Conservation (phyloP, 1,139 yeast genomes). For the Nakaseomyces nivariensis region DNA sequence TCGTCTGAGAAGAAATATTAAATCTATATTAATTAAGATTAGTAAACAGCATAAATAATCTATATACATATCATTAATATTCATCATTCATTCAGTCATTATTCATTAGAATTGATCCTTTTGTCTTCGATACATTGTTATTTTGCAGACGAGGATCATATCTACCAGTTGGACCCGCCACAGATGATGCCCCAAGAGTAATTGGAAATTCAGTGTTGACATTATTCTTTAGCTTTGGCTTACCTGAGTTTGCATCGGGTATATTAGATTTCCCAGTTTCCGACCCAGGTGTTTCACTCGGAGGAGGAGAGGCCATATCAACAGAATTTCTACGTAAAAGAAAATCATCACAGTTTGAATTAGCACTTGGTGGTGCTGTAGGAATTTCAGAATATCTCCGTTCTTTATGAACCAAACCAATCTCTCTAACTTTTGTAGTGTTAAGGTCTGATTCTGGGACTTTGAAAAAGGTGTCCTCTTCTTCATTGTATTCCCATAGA, state of each 20-base stretch:
- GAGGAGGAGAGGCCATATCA: conserved; percentile 9
- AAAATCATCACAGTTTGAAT: conserved; percentile 10
- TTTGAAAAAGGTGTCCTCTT: conserved; percentile 64
- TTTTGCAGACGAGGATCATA: background rate
- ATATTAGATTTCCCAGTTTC: background rate
- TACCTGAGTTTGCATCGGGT: background rate
- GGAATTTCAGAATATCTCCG: conserved; percentile 65
- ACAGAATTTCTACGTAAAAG: conserved; percentile 12
- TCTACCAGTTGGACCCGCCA: conserved; percentile 1
- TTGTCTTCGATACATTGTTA: background rate
- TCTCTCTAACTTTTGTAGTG: conserved; percentile 43
- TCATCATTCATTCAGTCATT: background rate
- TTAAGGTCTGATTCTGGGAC: conserved; percentile 57
- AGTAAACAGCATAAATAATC: background rate
- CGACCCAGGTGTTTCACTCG: background rate
- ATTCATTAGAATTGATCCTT: conserved; percentile 1
- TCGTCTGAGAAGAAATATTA: too few species aligned
- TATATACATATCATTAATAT: background rate
- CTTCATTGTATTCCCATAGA: conserved; percentile 76
- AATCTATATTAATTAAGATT: background rate
- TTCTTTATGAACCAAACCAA: conserved; percentile 56
- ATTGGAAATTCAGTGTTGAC: background rate
- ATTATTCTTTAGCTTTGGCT: background rate
- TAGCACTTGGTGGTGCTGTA: conserved; percentile 45
- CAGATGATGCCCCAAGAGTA: background rate